Evolutionary conservation across 352 stramenopile species (phyloP).

Genomic region (Globisporangium apiculatum): DNA sequence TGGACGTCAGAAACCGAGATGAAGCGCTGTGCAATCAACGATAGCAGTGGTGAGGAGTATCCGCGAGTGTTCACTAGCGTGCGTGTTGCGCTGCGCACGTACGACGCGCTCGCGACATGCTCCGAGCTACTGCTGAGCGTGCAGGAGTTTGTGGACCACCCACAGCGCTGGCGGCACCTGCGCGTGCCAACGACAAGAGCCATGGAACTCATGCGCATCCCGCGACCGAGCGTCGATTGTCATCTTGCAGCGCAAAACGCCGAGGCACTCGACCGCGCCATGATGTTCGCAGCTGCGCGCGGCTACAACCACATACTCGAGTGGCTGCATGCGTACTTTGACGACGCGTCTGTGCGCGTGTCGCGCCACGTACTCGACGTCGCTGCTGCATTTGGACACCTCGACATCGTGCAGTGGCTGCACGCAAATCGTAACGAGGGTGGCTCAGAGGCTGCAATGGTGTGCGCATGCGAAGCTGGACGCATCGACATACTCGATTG

Average conservation of each 20-base stretch:
- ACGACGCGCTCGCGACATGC: slow-evolving; percentile 1
- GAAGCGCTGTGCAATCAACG: not conserved
- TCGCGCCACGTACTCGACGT: slow-evolving; percentile 11
- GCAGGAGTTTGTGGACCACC: slow-evolving; percentile 6
- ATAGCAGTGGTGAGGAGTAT: not conserved
- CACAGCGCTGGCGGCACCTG: slow-evolving; percentile 2
- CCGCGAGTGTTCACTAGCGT: slow-evolving; percentile 5
- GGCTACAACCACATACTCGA: slow-evolving; percentile 1
- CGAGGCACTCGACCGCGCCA: slow-evolving; percentile 4
- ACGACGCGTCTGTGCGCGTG: not conserved
- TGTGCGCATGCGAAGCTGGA: not conserved
- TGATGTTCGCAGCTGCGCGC: slow-evolving; percentile 5
- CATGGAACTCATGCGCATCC: slow-evolving; percentile 8
- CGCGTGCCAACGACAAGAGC: not conserved
- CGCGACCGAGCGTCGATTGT: not conserved
- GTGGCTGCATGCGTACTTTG: slow-evolving; percentile 6
- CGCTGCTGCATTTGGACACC: not conserved
- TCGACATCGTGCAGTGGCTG: slow-evolving; percentile 30
- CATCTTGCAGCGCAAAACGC: not conserved
- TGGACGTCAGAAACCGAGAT: not conserved
- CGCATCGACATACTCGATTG: slow-evolving; percentile 5
- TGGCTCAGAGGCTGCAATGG: slow-evolving; percentile 12
- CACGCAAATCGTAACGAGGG: slow-evolving; percentile 23
- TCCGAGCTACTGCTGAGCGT: not conserved
- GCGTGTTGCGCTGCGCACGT: not conserved